These are phyloP conservation scores for Eucalyptus victrix DNA, from an alignment of 345 rosid genomes.

Conservation along the genomic window DNA sequence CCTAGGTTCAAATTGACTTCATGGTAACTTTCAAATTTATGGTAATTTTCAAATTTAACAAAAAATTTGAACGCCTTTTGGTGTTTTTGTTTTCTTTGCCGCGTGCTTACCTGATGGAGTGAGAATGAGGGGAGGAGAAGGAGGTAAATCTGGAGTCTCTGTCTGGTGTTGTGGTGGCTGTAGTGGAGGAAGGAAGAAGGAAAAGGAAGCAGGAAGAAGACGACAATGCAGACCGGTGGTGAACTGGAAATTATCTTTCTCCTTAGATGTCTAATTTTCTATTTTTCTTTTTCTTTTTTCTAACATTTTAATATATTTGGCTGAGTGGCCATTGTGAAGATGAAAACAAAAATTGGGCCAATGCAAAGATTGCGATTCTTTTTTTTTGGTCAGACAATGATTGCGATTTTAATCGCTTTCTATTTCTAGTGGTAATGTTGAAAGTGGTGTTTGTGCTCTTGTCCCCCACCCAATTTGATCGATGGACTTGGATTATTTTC, in stretches of 20 bases:
- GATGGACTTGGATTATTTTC: neutral
- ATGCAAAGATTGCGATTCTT: too few species aligned
- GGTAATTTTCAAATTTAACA: too few species aligned
- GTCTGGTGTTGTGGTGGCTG: neutral
- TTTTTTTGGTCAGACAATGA: neutral
- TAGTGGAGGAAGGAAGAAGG: neutral
- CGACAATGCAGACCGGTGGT: neutral
- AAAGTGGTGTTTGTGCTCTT: neutral
- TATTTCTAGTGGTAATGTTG: neutral
- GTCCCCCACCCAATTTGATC: neutral
- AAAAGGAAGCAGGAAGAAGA: neutral
- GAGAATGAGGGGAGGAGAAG: neutral
- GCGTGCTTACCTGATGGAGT: neutral
- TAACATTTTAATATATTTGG: neutral
- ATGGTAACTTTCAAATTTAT: too few species aligned
- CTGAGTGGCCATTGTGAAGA: neutral
- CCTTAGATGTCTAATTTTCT: neutral
- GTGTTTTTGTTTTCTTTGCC: too few species aligned
- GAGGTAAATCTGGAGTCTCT: neutral
- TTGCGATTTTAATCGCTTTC: neutral
- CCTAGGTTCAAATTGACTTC: too few species aligned
- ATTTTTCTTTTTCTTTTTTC: neutral
- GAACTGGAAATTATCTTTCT: neutral
- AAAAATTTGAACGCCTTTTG: too few species aligned
- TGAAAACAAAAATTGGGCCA: neutral